These are phyloP conservation scores for Arthrobotrys sinensis DNA, from an alignment of 2,329 filamentous ascomycete genomes.

Conservation along the genomic window DNA sequence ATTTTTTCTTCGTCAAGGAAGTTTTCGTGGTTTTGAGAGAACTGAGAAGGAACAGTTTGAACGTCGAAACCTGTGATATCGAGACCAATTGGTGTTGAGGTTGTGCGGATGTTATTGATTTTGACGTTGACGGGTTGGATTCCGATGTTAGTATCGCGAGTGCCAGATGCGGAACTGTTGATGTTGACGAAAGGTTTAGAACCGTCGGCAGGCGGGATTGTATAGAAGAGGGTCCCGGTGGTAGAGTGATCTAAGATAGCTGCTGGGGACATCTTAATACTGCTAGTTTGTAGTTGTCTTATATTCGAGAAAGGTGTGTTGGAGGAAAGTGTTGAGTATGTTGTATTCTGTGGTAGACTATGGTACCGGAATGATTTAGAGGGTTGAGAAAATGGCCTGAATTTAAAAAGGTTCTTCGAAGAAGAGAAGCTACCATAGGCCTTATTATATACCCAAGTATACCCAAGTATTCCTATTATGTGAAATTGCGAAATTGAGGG, in stretches of 20 bases:
- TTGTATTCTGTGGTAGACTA: not conserved
- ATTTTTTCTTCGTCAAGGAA: constrained; percentile 81
- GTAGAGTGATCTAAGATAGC: constrained; percentile 73
- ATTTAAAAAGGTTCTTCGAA: constrained; percentile 30
- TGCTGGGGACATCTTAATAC: constrained; percentile 69
- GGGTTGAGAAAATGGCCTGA: constrained; percentile 9
- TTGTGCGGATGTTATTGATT: constrained; percentile 81
- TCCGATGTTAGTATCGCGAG: constrained; percentile 77
- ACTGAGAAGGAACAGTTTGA: constrained; percentile 73
- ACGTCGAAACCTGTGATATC: constrained; percentile 83
- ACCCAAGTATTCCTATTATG: not conserved
- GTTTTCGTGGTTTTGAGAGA: constrained; percentile 70
- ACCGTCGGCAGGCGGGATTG: constrained; percentile 73
- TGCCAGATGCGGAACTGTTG: constrained; percentile 75
- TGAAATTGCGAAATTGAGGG: not conserved
- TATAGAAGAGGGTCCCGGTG: constrained; percentile 73
- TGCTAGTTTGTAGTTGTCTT: not conserved
- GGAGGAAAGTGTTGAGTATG: constrained; percentile 1
- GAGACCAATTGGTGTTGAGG: constrained; percentile 77
- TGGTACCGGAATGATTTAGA: not conserved
- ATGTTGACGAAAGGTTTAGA: constrained; percentile 78
- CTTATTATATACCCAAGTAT: not conserved
- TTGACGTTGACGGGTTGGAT: constrained; percentile 71
- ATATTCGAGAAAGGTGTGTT: not conserved
- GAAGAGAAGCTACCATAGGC: constrained; percentile 35